Conservation (phyloP, 1,139 yeast species). For the Lodderomyces beijingensis region DNA sequence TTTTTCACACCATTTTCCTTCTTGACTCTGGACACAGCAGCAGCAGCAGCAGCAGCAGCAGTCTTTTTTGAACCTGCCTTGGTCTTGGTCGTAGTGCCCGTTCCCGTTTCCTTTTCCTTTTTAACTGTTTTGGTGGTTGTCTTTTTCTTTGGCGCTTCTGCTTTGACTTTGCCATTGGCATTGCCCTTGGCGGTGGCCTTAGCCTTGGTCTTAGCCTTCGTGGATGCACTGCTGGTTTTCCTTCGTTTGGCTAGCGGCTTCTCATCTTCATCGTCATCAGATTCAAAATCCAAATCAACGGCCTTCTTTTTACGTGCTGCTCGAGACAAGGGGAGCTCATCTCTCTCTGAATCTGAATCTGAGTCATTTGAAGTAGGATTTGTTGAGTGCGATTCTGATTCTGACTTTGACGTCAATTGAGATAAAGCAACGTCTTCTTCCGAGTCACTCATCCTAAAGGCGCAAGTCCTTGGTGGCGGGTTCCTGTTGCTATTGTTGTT, state of each 20-base stretch:
- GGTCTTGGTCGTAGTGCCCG: constrained; percentile 4
- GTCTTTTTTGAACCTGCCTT: constrained; percentile 4
- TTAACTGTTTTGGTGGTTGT: constrained; percentile 5
- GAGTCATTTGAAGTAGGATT: constrained; percentile 8
- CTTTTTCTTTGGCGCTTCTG: constrained; percentile 3
- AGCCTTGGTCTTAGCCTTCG: constrained; percentile 4
- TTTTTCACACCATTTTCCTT: constrained; percentile 7
- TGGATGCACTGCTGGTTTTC: constrained; percentile 5
- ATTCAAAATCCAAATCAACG: background rate
- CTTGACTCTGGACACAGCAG: constrained; percentile 2
- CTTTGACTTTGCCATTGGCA: constrained; percentile 4
- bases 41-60: constrained; percentile 1
- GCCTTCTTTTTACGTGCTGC: constrained; percentile 4
- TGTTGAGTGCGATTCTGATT: constrained; percentile 5
- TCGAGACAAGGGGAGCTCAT: constrained; percentile 8
- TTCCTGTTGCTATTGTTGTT: background rate
- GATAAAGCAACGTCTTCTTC: constrained; percentile 14
- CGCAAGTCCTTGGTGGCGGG: constrained; percentile 1
- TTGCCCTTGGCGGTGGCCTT: constrained; percentile 4
- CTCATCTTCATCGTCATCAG: constrained; percentile 11
- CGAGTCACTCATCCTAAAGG: constrained; percentile 1
- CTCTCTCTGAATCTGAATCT: constrained; percentile 2
- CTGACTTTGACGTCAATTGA: constrained; percentile 6
- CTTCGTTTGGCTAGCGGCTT: constrained; percentile 9
- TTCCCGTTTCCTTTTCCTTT: constrained; percentile 4